A percentile compares a stretch with the other conserved stretches of the same genome.
Conservation (phyloP, 371 early-diverging fungal species). For the Mortierella sp. region DNA sequence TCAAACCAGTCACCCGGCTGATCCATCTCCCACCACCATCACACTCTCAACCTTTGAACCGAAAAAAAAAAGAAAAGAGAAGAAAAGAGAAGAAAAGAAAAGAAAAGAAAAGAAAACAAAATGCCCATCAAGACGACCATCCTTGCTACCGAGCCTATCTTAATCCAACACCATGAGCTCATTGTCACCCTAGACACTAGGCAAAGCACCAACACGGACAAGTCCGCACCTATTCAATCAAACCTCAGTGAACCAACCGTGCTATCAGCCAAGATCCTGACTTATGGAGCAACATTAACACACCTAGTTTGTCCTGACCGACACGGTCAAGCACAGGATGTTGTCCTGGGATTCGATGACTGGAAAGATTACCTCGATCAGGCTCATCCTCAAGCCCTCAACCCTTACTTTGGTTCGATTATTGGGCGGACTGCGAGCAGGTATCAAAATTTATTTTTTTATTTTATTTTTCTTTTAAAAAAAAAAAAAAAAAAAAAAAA, state of each 20-base stretch:
- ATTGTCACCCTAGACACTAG: slow-evolving; percentile 5
- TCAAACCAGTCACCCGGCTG: too few species aligned
- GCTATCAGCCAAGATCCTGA: slow-evolving; percentile 33
- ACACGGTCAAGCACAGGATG: slow-evolving; percentile 27
- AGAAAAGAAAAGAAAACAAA: background rate
- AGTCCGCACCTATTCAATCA: too few species aligned
- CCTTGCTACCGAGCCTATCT: slow-evolving; percentile 18
- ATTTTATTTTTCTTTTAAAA: background rate
- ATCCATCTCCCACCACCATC: too few species aligned
- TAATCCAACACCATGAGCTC: slow-evolving; percentile 32
- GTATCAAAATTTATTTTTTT: slow-evolving; percentile 11
- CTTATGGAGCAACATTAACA: slow-evolving; percentile 45
- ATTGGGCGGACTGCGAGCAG: slow-evolving; percentile 51
- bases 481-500: background rate
- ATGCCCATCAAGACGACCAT: slow-evolving; percentile 42
- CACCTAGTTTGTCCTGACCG: slow-evolving; percentile 34
- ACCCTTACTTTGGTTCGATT: slow-evolving; percentile 40
- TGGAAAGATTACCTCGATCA: slow-evolving; percentile 46
- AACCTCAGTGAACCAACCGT: too few species aligned
- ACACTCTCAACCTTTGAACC: too few species aligned
- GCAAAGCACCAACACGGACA: background rate
- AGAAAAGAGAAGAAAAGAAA: background rate
- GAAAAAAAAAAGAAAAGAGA: background rate
- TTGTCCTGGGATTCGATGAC: slow-evolving; percentile 43
- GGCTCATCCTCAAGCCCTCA: slow-evolving; percentile 28